Evolutionary conservation across 2,329 filamentous ascomycete genomes (phyloP).

Genomic region (Penicillium sp.): DNA sequence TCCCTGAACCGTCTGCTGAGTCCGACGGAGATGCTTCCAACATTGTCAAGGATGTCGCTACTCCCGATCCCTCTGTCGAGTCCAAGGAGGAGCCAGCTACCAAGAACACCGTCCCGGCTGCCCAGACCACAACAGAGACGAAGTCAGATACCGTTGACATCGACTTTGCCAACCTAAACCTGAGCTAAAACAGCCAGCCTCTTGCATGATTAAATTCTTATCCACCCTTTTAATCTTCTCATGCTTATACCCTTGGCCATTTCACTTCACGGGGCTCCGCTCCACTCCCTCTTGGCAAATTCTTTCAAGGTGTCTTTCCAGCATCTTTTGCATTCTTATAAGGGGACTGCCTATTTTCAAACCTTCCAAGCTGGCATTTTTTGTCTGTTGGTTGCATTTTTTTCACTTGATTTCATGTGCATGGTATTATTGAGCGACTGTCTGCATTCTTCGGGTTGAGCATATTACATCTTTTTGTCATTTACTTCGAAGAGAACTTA

Average conservation of each 20-base stretch:
- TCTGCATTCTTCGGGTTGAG: slow-evolving; percentile 21
- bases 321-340: neutral
- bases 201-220: slow-evolving; percentile 9
- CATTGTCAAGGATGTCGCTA: slow-evolving; percentile 32
- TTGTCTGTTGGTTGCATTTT: slow-evolving; percentile 4
- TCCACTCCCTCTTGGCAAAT: neutral
- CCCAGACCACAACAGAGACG: slow-evolving; percentile 6
- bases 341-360: neutral
- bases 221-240: slow-evolving; percentile 7
- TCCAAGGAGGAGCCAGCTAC: slow-evolving; percentile 1
- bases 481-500: slow-evolving; percentile 3
- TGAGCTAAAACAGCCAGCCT: slow-evolving; percentile 16
- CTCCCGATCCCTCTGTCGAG: slow-evolving; percentile 2
- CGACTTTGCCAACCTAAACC: slow-evolving; percentile 24
- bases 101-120: slow-evolving; percentile 5
- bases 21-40: slow-evolving; percentile 48
- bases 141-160: slow-evolving; percentile 23
- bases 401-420: slow-evolving; percentile 11
- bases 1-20: slow-evolving; percentile 2
- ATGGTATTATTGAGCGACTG: slow-evolving; percentile 19
- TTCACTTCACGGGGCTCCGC: slow-evolving; percentile 1
- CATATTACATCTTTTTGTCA: slow-evolving; percentile 15
- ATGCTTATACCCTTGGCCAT: slow-evolving; percentile 14
- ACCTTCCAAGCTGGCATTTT: neutral
- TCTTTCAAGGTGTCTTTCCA: neutral